Conservation (phyloP, 2,329 filamentous ascomycete genomes). For the Fusarium sp. region DNA sequence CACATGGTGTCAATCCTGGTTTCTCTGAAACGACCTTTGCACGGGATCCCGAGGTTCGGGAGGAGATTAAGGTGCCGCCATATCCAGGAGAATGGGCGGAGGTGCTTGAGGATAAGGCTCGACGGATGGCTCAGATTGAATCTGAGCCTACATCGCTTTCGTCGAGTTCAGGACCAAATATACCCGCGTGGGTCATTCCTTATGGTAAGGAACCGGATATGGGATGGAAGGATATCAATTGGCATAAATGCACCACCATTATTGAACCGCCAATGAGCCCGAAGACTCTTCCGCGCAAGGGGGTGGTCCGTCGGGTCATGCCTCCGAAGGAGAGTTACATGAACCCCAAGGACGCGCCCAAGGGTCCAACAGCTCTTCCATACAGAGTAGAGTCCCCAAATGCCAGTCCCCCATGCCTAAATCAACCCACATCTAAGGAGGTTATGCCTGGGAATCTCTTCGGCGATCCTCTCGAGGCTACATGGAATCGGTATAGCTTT, state of each 20-base stretch:
- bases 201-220: slow-evolving; percentile 1
- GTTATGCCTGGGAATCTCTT: background rate
- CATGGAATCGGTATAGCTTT: background rate
- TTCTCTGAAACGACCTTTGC: too few relatives aligned
- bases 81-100: background rate
- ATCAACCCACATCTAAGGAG: background rate
- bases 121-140: background rate
- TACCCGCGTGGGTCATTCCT: background rate
- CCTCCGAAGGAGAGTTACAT: background rate
- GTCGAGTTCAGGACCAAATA: background rate
- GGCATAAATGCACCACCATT: background rate
- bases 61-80: fast-evolving
- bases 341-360: background rate
- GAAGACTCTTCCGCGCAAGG: background rate
- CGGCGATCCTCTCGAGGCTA: background rate
- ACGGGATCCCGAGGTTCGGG: background rate
- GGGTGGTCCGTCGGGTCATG: background rate
- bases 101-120: background rate
- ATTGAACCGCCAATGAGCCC: background rate
- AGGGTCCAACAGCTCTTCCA: background rate
- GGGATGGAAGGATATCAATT: background rate
- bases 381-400: fast-evolving
- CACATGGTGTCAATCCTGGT: background rate
- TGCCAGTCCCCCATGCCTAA: fast-evolving
- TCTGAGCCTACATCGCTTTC: background rate